phyloP scores from a whole-genome alignment of 106 monocot species.

The Dendrobium huoshanense region DNA sequence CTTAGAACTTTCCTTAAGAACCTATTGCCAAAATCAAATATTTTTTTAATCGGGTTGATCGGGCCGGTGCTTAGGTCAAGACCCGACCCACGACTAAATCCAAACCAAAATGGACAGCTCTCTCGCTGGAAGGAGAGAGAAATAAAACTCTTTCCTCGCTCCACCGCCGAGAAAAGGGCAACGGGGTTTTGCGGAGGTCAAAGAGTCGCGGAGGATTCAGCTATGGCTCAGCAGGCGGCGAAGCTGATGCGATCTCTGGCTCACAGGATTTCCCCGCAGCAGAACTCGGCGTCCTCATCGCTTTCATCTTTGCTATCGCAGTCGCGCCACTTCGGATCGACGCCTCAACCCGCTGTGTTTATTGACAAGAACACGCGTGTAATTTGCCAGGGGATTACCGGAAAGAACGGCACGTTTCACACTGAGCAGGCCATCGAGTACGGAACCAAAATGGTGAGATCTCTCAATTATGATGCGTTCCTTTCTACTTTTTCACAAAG shows the following conservation, averaged over 20 bases:
- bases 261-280: conserved; percentile 7
- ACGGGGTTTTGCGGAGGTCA: background rate
- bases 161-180: background rate
- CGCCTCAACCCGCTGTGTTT: conserved; percentile 86
- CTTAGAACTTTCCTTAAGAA: too few relatives aligned
- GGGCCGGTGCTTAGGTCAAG: background rate
- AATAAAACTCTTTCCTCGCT: background rate
- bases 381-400: conserved; percentile 98
- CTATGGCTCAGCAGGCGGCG: conserved; percentile 37
- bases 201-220: conserved; percentile 2
- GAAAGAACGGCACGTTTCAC: conserved; percentile 98
- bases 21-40: too few relatives aligned
- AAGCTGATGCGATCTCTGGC: conserved; percentile 40
- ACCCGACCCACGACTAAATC: background rate
- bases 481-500: background rate
- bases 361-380: conserved; percentile 96
- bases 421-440: conserved; percentile 99
- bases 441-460: conserved; percentile 86
- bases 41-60: background rate
- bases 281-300: background rate
- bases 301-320: conserved; percentile 7
- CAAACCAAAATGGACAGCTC: background rate
- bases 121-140: background rate
- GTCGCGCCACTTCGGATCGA: conserved; percentile 51
- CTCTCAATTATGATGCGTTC: background rate